Conservation (phyloP, 805 yeast genomes). For the Pichia heedii region DNA sequence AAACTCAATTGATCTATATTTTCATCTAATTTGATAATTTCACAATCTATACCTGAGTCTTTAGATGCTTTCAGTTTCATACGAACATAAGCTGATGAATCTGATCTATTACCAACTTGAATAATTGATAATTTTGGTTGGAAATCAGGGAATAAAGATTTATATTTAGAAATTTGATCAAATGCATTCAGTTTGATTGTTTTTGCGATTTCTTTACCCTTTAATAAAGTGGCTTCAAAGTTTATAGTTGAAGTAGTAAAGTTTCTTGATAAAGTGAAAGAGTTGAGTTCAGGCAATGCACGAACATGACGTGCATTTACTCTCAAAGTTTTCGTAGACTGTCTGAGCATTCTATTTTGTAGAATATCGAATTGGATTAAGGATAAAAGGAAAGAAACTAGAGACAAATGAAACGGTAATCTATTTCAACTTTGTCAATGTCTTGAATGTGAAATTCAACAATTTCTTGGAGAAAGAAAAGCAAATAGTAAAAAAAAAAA, state of each 20-base stretch:
- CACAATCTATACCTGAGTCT: slow-evolving; percentile 58
- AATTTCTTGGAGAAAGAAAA: too few relatives aligned
- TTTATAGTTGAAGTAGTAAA: slow-evolving; percentile 13
- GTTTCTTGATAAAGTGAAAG: neutral
- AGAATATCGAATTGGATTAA: too few relatives aligned
- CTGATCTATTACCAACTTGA: slow-evolving; percentile 73
- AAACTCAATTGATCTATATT: slow-evolving; percentile 47
- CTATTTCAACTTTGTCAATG: too few relatives aligned
- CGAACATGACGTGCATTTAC: neutral
- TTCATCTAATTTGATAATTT: slow-evolving; percentile 50
- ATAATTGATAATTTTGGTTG: slow-evolving; percentile 59
- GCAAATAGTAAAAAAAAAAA: too few relatives aligned
- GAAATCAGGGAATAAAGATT: slow-evolving; percentile 42
- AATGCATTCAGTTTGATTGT: slow-evolving; percentile 35
- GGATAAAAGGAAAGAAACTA: neutral
- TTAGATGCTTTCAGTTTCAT: slow-evolving; percentile 74
- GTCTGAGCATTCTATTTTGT: slow-evolving; percentile 5
- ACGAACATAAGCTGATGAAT: slow-evolving; percentile 71
- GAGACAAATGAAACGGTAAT: too few relatives aligned
- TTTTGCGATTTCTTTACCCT: slow-evolving; percentile 41
- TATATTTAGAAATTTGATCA: slow-evolving; percentile 32
- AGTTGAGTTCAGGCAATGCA: too few relatives aligned
- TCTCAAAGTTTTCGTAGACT: neutral
- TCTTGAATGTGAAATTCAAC: too few relatives aligned
- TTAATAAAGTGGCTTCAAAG: slow-evolving; percentile 27